phyloP scores from a whole-genome alignment of 164 flowering plant genomes.

The Stephania cephalantha region DNA sequence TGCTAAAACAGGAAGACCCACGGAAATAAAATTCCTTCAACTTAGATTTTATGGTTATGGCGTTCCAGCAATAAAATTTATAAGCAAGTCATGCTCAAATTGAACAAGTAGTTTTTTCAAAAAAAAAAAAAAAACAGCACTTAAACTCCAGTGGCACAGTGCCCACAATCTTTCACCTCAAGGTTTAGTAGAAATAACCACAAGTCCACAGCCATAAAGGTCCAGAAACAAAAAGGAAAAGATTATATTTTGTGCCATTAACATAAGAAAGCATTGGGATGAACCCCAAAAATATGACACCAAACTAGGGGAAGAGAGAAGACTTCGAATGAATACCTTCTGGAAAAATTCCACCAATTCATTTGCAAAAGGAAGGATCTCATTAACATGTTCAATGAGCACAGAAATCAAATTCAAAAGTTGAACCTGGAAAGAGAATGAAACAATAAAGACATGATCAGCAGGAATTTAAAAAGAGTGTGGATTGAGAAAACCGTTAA shows the following conservation, averaged over 20 bases:
- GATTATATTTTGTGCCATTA: not conserved
- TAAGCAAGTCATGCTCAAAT: not conserved
- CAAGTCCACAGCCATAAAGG: not conserved
- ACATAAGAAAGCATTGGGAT: not conserved
- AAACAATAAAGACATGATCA: slow-evolving; percentile 3
- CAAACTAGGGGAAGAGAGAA: not conserved
- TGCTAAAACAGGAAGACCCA: not conserved
- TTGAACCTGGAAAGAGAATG: slow-evolving; percentile 60
- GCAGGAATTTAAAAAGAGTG: not conserved
- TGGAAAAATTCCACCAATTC: slow-evolving; percentile 69
- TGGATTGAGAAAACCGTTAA: not conserved
- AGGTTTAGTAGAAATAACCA: not conserved
- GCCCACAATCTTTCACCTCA: not conserved
- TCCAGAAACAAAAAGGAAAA: not conserved
- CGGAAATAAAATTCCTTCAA: not conserved
- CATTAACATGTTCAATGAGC: slow-evolving; percentile 54
- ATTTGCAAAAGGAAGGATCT: slow-evolving; percentile 58
- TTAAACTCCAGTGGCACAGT: not conserved
- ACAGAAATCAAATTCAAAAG: slow-evolving; percentile 77
- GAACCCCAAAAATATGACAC: not conserved
- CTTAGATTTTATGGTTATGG: not conserved
- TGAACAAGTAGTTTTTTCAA: too few species aligned
- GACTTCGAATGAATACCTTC: slow-evolving; percentile 42
- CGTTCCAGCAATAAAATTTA: not conserved
- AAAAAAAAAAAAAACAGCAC: not conserved